Percentiles rank a stretch among this genome's conserved stretches.
Conservation (phyloP, 768 basidiomycete species). For the Sistotremastrum suecicum region DNA sequence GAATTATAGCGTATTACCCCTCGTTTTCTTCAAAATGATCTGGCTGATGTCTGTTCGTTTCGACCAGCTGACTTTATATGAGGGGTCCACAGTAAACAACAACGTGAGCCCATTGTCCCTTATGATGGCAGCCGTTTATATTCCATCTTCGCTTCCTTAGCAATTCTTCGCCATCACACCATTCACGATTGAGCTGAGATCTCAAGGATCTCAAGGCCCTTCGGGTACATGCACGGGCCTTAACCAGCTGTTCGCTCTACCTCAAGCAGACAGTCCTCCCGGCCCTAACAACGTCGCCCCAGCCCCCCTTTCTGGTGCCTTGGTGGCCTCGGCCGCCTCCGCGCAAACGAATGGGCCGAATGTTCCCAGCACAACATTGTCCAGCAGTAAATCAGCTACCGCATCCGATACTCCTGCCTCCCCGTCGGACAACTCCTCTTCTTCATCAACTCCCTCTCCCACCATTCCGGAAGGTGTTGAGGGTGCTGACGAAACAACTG, state of each 20-base stretch:
- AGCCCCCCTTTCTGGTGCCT: conserved; percentile 1
- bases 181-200: conserved; percentile 24
- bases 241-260: conserved; percentile 15
- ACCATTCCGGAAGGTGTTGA: too few species aligned
- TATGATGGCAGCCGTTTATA: background rate
- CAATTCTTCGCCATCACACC: conserved; percentile 27
- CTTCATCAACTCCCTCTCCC: too few species aligned
- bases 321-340: background rate
- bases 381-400: too few species aligned
- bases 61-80: conserved; percentile 31
- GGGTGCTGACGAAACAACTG: too few species aligned
- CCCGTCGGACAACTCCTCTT: too few species aligned
- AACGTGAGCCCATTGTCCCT: conserved; percentile 3
- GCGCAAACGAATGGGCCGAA: too few species aligned
- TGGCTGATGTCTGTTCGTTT: background rate
- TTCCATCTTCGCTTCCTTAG: background rate
- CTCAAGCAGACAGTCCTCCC: conserved; percentile 22
- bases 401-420: too few species aligned
- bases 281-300: conserved; percentile 19
- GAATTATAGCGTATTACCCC: conserved; percentile 26
- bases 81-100: conserved; percentile 21
- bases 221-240: conserved; percentile 7
- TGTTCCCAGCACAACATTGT: too few species aligned
- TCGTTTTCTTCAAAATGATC: background rate
- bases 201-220: conserved; percentile 12